Base-by-base conservation (phyloP, 2,329 filamentous ascomycete genomes). In the Chrysoporthe deuterocubensis region DNA sequence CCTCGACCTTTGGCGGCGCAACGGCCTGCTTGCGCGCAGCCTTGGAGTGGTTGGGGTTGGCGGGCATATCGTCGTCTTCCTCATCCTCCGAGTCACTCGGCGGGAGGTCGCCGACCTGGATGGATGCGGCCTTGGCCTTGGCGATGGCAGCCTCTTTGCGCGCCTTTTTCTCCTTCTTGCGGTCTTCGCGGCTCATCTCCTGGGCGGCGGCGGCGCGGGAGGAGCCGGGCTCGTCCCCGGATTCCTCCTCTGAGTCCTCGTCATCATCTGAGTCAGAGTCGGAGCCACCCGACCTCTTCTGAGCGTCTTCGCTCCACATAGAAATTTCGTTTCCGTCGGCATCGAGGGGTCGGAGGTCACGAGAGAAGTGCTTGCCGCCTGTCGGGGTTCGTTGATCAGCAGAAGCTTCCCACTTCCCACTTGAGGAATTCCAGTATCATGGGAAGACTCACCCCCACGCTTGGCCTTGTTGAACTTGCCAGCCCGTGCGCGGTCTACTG, bases 361-460 rank as follows among this genome's bases (percentile, higher is more conserved):
- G 91, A 73, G 94, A 97, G 83, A 96, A 99, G 77, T 97, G 91
- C 82, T 97, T 97, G 76, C 96, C 96, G 71, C 94, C 94, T 97
- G 72, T 34, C 40, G 40, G 60, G 42, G 6, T 74, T 58, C 73
- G 74, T 75, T 54, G 71, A 67, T 52, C 37, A 57, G 43, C 11
- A 21, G 37, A 58, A 4, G 11, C 2, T 5, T 58, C 13, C n/a
- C 4, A 13, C 21, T 37, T 18, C 26, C 26, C 26, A 26, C 26
- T 26, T 16, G 61, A 6, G 26, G 54, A 3, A 26, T 18, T 37
- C 18, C 4, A 14, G 32, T 8, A 26, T 43, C 18, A 21, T n/a
- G 44, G 54, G 32, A 11, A 44, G 42, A 61, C 86, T 74, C 82
- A 95, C 95, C 94, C 86, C 95, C 95, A 81, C 95, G 88, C 74